Conservation (phyloP, 176 grass and related monocot genomes). For the Aechmea fasciata region DNA sequence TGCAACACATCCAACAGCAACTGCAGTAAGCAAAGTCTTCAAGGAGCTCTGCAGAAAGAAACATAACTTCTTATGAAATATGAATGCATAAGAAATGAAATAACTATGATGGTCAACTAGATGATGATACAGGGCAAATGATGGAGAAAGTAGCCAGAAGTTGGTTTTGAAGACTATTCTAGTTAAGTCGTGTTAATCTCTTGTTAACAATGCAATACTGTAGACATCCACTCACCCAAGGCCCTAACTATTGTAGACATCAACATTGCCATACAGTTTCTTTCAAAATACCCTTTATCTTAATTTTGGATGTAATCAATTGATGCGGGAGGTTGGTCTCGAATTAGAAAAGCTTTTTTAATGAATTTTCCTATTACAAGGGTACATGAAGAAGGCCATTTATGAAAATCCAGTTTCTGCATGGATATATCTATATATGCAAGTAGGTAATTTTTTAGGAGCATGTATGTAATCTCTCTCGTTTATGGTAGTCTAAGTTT, state of each 20-base stretch:
- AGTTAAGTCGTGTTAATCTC: not conserved
- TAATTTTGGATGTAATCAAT: too few species aligned
- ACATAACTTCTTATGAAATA: conserved; percentile 2
- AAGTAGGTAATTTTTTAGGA: too few species aligned
- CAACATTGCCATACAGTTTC: too few species aligned
- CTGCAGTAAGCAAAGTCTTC: conserved; percentile 39
- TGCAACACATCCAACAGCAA: conserved; percentile 53
- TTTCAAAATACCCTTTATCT: too few species aligned
- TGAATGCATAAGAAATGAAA: not conserved
- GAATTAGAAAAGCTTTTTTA: too few species aligned
- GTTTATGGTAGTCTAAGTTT: not conserved
- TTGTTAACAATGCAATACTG: not conserved
- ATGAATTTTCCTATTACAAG: too few species aligned
- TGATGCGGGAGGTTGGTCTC: too few species aligned
- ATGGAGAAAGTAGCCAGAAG: not conserved
- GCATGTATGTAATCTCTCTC: too few species aligned
- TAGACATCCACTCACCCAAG: not conserved
- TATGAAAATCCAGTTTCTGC: too few species aligned
- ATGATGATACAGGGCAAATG: not conserved
- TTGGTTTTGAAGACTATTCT: not conserved
- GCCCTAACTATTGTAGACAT: not conserved
- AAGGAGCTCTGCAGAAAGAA: conserved; percentile 41
- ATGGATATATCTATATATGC: too few species aligned
- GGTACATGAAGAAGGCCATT: too few species aligned
- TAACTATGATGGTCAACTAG: not conserved